Evolutionary conservation across 2,329 filamentous ascomycete genomes (phyloP), one percentile per base, ranked within the genome.

Genomic region (Neonectria magnoliae): DNA sequence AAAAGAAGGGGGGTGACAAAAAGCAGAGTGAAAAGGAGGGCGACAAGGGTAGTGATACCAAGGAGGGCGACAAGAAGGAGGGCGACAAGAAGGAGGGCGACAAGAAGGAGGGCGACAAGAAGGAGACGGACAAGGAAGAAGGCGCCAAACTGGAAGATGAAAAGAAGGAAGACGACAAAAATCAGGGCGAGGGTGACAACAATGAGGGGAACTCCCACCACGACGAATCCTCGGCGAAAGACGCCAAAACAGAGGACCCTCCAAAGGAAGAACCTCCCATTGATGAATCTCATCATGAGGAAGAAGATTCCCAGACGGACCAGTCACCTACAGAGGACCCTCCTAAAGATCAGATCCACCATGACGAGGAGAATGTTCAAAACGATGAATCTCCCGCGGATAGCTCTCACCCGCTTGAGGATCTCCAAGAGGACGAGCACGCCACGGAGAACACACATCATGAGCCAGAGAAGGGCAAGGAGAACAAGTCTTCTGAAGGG

Each of bases 151-250:
- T 25, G 13, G 51, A 42, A n/a, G 31, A 36, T 29, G 36, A 16
- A 3, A 36, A 51, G 11, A 10, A 51, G 10, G 20, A 27, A 18
- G 22, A 16, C 10, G 6, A 20, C 27, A 22, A 38, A 4, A 6
- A 38, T 6, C 16, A 36, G 33, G 13, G 33, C 14, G 36, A 25
- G 47, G 7, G 8, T 6, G 8, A 36, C 11, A 18, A 36, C 5
- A 13, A 11, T 62, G 51, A 69, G 20, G 72, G 73, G 36, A 62
- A 63, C 5, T 6, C 44, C 7, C 13, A 22, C 44, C 2, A 25
- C 14, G 22, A 25, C 22, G 13, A 47, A 47, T 25, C 20, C 8
- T 9, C 20, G 5, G 14, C 6, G 22, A 20, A 42, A 14, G 18
- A 55, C 6, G 4, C 36, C 18, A 22, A 14, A 7, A 41, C 27